Base-by-base conservation (phyloP, 176 grass and related monocot species). In the Neostapfia colusana region DNA sequence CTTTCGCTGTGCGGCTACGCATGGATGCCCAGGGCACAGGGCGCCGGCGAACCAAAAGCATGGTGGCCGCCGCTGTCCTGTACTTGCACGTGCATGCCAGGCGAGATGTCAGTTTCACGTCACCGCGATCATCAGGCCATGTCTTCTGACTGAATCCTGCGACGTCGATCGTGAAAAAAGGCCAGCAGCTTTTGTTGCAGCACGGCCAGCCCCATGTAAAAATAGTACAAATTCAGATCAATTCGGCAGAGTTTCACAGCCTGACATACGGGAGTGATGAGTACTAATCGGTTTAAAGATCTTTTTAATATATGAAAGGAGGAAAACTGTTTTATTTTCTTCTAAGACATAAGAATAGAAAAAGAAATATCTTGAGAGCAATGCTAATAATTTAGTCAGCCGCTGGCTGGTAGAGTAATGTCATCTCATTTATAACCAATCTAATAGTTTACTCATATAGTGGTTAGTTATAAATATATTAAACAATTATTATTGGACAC, bases 31-130 rank as follows among this genome's bases (percentile, higher is more conserved):
- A 31, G 31, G 48, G 7, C 21, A 23, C 51, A 31, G 31, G 48
- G 7, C 21, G 41, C 21, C 3, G 23, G 69, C 48, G 18, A 46
- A 79, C 53, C 53, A 11, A 7, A 11, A 7, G 21, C 37, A 58
- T 59, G 11, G 65, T 80, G 77, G 51, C 2, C 15, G 46, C 34
- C 3, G 36, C 63, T 48, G 45, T 16, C 4, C 31, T 31, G 31
- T 31, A 31, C 1, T 18, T 48, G 13, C 7, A 20, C 49, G 48
- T 51, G 48, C 48, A 20, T 53, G 53, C 17, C 42, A 70, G 31
- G 42, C 24, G 67, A 48, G 51, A 58, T 58, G 71, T n/a, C 51
- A 46, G 60, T 5, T 53, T 70, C 49, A 60, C 65, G 27, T 60
- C 54, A 6, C 45, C 77, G 66, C 39, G 20, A 44, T 67, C 23